Conservation (phyloP, 495 filamentous ascomycete species). For the Rhizodiscina lignyota region DNA sequence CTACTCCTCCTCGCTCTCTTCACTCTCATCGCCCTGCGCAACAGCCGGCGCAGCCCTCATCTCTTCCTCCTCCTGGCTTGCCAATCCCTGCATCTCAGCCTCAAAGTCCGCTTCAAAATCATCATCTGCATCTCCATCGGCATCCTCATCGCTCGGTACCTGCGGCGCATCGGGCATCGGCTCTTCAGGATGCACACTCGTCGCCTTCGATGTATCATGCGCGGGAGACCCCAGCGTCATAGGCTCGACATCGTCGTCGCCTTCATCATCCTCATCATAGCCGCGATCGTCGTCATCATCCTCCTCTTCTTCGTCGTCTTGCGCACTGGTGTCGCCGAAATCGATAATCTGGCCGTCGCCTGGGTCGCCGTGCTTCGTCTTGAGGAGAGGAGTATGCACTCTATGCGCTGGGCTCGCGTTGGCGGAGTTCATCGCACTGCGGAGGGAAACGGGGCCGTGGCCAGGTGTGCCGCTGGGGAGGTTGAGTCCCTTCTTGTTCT, state of each 20-base stretch:
- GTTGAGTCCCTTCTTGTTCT: constrained; percentile 1
- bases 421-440: constrained; percentile 9
- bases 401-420: constrained; percentile 8
- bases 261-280: constrained; percentile 1
- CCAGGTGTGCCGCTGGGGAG: constrained; percentile 1
- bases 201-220: not conserved
- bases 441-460: constrained; percentile 11
- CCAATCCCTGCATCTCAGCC: not conserved
- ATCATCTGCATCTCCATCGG: not conserved
- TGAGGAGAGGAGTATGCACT: too few relatives aligned
- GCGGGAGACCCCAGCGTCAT: not conserved
- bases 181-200: too few relatives aligned
- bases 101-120: not conserved
- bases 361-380: too few relatives aligned
- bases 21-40: not conserved
- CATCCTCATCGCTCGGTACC: not conserved
- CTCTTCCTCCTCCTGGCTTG: not conserved
- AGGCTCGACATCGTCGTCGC: not conserved
- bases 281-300: constrained; percentile 6
- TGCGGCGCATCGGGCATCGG: too few relatives aligned
- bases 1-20: not conserved
- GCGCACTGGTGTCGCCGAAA: not conserved
- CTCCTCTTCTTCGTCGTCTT: constrained; percentile 4
- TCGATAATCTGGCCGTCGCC: constrained; percentile 4
- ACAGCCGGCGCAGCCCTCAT: not conserved